Base-by-base conservation (phyloP, 495 filamentous ascomycete genomes). In the Daldinia caldariorum region DNA sequence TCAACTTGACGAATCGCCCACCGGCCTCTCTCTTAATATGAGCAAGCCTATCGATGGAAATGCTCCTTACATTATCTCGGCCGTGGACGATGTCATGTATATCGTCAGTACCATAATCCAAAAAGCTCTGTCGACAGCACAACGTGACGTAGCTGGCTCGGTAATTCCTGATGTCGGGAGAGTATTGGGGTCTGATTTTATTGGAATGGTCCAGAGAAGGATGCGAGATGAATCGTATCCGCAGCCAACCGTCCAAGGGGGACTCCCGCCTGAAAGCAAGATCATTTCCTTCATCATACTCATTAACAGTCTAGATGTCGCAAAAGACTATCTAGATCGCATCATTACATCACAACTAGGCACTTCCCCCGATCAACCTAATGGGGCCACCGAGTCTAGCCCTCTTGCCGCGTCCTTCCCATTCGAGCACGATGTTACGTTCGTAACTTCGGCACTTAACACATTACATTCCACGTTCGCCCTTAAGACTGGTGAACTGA, bases 1-100 rank as follows among this genome's bases (percentile, higher is more conserved):
- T 79, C 95, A 98, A 78, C 83, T 99, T n/a, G 96, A 99, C 76
- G 96, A 99, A 79, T 86, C 88, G n/a, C 94, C 95, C 0, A 82
- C 84, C 0, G 92, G 91, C 45, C 82, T 97, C 32, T 90, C 89
- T 3, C 80, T 98, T 37, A 92, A 90, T 71, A 84, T 86, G 14
- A 89, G 84, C 58, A 90, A 84, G 61, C 78, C 89, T 7, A 84
- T 97, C 43, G 84, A 86, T 47, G 80, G 79, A 74, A 92, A 94
- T 73, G 87, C 93, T 9, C 95, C 95, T 9, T 96, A 91, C 71
- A 97, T 99, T 73, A 94, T 94, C 57, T 96, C 94, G 0, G 93
- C 95, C 1, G 94, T 99, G 8, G 95, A 98, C 82, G 95, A 97
- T 79, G 94, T 98, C 61, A 98, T 98, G 96, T 99, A 97, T 81